Percentiles rank a stretch among this genome's conserved stretches.
phyloP scores from a whole-genome alignment of 140 eudicot species.

The Senecio squalidus region DNA sequence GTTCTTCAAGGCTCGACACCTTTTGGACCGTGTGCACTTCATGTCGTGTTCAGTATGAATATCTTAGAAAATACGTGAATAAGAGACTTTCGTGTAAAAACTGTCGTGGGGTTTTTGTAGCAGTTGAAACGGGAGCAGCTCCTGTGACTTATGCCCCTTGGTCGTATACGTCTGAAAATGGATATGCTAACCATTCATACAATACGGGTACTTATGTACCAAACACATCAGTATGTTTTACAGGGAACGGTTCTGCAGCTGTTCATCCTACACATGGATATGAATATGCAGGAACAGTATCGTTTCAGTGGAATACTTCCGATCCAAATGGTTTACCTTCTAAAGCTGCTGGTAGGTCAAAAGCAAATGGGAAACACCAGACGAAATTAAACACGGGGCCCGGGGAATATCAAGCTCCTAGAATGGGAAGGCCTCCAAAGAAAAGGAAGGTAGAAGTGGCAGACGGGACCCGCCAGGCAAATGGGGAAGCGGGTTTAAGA shows the following conservation, averaged over 20 bases:
- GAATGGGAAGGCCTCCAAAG: conserved; percentile 72
- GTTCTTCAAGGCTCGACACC: conserved; percentile 49
- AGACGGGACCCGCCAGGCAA: no score
- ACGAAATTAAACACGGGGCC: conserved; percentile 13
- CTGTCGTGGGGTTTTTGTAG: conserved; percentile 81
- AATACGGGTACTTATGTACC: conserved; percentile 38
- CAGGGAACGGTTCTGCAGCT: conserved; percentile 36
- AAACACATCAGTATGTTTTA: conserved; percentile 26
- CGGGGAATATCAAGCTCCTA: conserved; percentile 27
- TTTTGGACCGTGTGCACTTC: conserved; percentile 98
- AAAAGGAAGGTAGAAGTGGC: conserved; percentile 67
- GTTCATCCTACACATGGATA: conserved; percentile 56
- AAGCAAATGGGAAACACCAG: conserved; percentile 29
- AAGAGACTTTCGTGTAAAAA: conserved; percentile 93
- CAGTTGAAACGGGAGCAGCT: conserved; percentile 60
- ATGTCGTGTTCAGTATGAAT: conserved; percentile 95
- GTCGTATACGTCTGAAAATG: conserved; percentile 63
- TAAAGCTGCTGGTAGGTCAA: conserved; percentile 23
- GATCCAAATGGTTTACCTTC: conserved; percentile 51
- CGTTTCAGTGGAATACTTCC: conserved; percentile 56
- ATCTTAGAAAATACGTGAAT: conserved; percentile 83
- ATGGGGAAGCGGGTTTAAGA: conserved; percentile 34
- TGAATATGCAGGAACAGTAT: conserved; percentile 46
- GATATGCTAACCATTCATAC: conserved; percentile 55
- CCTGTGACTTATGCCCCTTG: conserved; percentile 57